Evolutionary conservation across 208 protist species (phyloP).

Genomic region (Leishmania tarentolae): DNA sequence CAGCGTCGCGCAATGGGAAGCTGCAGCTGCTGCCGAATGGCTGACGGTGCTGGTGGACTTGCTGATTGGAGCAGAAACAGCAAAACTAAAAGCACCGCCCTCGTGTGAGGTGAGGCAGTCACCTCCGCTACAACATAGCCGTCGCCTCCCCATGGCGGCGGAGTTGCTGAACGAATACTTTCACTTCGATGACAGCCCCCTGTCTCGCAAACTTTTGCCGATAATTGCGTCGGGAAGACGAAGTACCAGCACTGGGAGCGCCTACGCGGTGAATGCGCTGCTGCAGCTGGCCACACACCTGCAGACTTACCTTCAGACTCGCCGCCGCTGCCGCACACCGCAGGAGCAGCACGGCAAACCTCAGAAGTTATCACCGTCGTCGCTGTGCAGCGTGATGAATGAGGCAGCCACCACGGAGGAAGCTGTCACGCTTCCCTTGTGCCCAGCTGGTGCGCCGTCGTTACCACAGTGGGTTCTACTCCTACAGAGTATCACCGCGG

Average conservation of each 20-base stretch:
- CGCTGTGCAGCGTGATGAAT: not conserved
- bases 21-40: slow-evolving; percentile 79
- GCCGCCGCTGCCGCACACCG: not conserved
- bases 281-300: slow-evolving; percentile 33
- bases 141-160: not conserved
- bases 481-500: slow-evolving; percentile 37
- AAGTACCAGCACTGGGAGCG: slow-evolving; percentile 29
- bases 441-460: slow-evolving; percentile 48
- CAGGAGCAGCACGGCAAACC: not conserved
- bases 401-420: not conserved
- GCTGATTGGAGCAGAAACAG: slow-evolving; percentile 19
- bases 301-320: slow-evolving; percentile 20
- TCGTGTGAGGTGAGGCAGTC: not conserved
- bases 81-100: not conserved
- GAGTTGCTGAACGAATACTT: slow-evolving; percentile 31
- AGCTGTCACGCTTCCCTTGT: slow-evolving; percentile 24
- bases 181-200: slow-evolving; percentile 35
- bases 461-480: slow-evolving; percentile 50
- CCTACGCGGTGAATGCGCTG: slow-evolving; percentile 31
- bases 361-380: not conserved
- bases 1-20: slow-evolving; percentile 62
- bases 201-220: slow-evolving; percentile 20
- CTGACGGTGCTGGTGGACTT: slow-evolving; percentile 40
- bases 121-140: not conserved
- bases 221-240: slow-evolving; percentile 13